Evolutionary conservation across 2,329 filamentous ascomycete genomes (phyloP), one percentile per base, ranked within the genome.

Genomic region (Parastagonospora avenae): DNA sequence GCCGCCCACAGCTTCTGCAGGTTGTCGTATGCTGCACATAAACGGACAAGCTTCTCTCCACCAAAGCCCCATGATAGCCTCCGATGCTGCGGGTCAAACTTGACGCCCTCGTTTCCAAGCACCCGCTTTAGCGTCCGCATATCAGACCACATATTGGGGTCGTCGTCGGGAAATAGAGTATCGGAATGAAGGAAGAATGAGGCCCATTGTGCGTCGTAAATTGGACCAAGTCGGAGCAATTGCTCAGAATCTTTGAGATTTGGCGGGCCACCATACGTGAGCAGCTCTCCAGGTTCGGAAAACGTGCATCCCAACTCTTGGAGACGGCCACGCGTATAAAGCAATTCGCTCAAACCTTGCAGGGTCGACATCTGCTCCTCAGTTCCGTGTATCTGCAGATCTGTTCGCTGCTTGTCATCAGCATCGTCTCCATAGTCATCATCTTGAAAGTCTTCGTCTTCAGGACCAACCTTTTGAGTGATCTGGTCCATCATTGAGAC

Each of bases 161-260:
- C 37, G 11, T 45, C 32, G 1, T 31, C 12, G 5, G 16, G 4
- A 4, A 9, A 2, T 12, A 38, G 28, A 9, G 16, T 30, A 12
- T 40, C 33, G 9, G 11, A 29, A 1, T 35, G 29, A 9, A 28
- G 19, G 16, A 59, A 59, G 29, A 50, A 50, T 8, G 11, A 8
- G 2, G 32, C 38, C 53, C 53, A 61, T 12, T 53, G 47, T 8
- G 48, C 39, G 9, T 56, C 48, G 27, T 60, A 60, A 19, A 50
- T 28, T 0, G 42, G 28, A 9, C 55, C 55, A 7, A 56, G 32
- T 12, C 35, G 36, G 2, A 60, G 31, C 57, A 60, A 52, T 6
- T 48, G 35, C 19, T 51, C 38, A 10, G 59, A 47, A 1, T 59
- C 57, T 1, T 15, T 6, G 8, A 44, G 12, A 6, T 32, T 10